Evolutionary conservation across 2,329 filamentous ascomycete species (phyloP).

Genomic region (Aspergillus sp.): DNA sequence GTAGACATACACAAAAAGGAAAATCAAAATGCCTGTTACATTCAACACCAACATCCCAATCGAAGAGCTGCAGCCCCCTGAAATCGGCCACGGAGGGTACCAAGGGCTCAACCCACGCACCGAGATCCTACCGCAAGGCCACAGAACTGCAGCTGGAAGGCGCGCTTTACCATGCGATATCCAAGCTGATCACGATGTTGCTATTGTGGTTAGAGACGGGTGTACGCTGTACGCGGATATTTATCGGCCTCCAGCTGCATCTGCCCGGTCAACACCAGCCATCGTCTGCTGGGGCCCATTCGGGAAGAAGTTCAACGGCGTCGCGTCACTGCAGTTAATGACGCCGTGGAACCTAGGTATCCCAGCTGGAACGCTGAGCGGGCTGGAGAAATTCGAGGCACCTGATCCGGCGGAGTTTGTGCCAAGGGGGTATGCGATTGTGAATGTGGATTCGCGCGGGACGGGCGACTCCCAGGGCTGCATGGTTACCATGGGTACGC

Average conservation of each 20-base stretch:
- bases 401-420: slow-evolving; percentile 33
- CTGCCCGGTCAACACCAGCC: slow-evolving; percentile 22
- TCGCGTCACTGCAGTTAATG: slow-evolving; percentile 14
- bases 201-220: slow-evolving; percentile 27
- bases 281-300: slow-evolving; percentile 29
- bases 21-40: neutral
- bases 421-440: slow-evolving; percentile 29
- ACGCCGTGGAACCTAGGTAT: slow-evolving; percentile 15
- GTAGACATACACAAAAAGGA: neutral
- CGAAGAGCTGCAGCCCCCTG: slow-evolving; percentile 1
- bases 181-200: slow-evolving; percentile 23
- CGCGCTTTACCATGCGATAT: neutral
- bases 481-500: slow-evolving; percentile 23
- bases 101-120: neutral
- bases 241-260: slow-evolving; percentile 21
- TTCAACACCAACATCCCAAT: neutral
- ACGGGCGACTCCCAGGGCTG: slow-evolving; percentile 28
- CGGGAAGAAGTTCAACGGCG: slow-evolving; percentile 26
- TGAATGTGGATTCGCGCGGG: slow-evolving; percentile 32
- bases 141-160: neutral
- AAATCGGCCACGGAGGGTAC: slow-evolving; percentile 2
- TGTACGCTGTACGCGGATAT: slow-evolving; percentile 26
- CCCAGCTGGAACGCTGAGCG: slow-evolving; percentile 16
- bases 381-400: slow-evolving; percentile 26
- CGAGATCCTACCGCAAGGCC: neutral